Base-by-base conservation (phyloP, 2,329 filamentous ascomycete genomes). In the Colletotrichum shisoi region DNA sequence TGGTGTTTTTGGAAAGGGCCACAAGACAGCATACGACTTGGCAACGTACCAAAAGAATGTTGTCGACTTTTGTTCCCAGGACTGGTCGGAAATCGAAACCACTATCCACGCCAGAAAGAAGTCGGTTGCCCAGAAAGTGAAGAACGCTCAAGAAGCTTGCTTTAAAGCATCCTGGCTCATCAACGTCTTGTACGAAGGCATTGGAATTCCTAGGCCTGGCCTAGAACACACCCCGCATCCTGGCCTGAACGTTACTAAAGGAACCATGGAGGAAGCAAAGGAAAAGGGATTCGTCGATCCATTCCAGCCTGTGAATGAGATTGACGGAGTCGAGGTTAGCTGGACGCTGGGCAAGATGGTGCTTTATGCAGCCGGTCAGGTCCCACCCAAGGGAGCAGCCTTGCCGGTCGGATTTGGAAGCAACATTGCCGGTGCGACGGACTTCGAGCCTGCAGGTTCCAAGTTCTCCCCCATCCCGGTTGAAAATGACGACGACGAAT, bases 121-220 rank as follows among this genome's bases (percentile, higher is more conserved):
- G 68, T 87, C 87, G 65, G 90, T 87, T 82, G 91, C 91, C 15
- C 88, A 91, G 70, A 93, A 94, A 71, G 85, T 93, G 1, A 87
- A 90, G 72, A 91, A 89, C 57, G 94, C 94, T 5, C 87, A 90
- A 70, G 89, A 96, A 74, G 91, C 96, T 1, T 99, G 95, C 77
- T 99, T 99, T 84, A 99, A 99, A 77, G 94, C 95, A 0, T 95
- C 93, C 5, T 99, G 96, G 95, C 83, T 99, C 51, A 97, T 99
- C 75, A 99, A 96, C 73, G 90, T 99, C 74, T 84, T 99, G 4
- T 94, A 99, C 74, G 92, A 97, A 70, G 95, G 95, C 2, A 97
- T 99, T 71, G 96, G 95, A 0, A 89, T 99, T 58, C 96, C 96
- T 5, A 87, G 94, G 57, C 83, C 95, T 6, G 93, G 92, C 0